Conservation (phyloP, 805 yeast species). For the Kodamaea laetipori region DNA sequence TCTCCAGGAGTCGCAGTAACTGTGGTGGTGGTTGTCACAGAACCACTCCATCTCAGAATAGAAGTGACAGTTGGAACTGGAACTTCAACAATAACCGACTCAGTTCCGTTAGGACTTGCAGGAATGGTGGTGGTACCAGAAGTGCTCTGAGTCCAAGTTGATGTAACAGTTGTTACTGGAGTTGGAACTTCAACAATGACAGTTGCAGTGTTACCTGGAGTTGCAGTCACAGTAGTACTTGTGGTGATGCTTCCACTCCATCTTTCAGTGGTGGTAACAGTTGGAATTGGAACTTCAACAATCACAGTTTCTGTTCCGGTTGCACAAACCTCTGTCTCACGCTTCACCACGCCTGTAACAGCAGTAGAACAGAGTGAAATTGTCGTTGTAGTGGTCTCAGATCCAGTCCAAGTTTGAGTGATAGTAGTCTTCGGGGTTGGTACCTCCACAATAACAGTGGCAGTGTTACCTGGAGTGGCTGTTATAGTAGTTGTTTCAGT, state of each 20-base stretch:
- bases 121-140: constrained; percentile 3
- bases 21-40: constrained; percentile 10
- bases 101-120: constrained; percentile 3
- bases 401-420: too few species aligned
- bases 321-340: too few species aligned
- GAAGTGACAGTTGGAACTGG: constrained; percentile 9
- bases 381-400: too few species aligned
- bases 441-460: constrained; percentile 17
- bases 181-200: constrained; percentile 6
- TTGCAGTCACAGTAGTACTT: too few species aligned
- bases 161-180: constrained; percentile 13
- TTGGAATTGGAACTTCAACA: constrained; percentile 17
- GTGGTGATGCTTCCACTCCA: constrained; percentile 14
- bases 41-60: constrained; percentile 10
- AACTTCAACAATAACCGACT: constrained; percentile 11
- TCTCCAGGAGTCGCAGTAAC: constrained; percentile 13
- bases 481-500: constrained; percentile 9
- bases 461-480: constrained; percentile 15
- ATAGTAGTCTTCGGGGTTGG: too few species aligned
- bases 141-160: constrained; percentile 15
- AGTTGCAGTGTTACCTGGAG: neutral
- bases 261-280: constrained; percentile 11
- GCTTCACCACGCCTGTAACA: too few species aligned
- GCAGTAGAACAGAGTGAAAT: too few species aligned
- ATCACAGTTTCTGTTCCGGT: too few species aligned